These are phyloP conservation scores for Didymosphaeria variabile DNA, from an alignment of 2,329 filamentous ascomycete genomes.

Conservation along the genomic window DNA sequence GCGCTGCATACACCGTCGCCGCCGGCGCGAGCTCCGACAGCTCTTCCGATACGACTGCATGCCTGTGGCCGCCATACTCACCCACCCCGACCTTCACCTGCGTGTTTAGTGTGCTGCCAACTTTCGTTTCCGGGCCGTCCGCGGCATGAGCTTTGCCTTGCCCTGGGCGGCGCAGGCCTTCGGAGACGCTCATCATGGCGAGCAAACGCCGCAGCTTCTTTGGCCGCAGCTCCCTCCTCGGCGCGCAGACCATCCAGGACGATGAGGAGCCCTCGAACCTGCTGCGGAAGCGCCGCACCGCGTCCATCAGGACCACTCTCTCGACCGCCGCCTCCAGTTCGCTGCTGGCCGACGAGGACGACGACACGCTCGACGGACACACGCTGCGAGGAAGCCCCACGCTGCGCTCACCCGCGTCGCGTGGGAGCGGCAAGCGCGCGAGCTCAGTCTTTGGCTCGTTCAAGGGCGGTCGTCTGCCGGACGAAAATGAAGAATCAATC, in stretches of 20 bases:
- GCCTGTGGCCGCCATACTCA: background rate
- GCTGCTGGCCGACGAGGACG: slow-evolving; percentile 31
- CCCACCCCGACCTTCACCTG: slow-evolving; percentile 4
- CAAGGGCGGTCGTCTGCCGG: slow-evolving; percentile 60
- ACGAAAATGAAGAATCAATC: slow-evolving; percentile 62
- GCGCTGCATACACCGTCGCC: background rate
- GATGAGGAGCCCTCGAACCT: slow-evolving; percentile 48
- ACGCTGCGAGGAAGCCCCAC: slow-evolving; percentile 18
- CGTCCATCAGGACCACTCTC: slow-evolving; percentile 46
- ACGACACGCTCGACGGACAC: slow-evolving; percentile 24
- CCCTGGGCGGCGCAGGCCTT: slow-evolving; percentile 40
- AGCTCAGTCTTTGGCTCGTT: slow-evolving; percentile 68
- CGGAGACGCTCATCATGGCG: slow-evolving; percentile 41
- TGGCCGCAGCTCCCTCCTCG: slow-evolving; percentile 40
- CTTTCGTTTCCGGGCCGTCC: background rate
- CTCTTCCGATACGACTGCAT: background rate
- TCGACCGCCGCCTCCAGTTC: slow-evolving; percentile 36
- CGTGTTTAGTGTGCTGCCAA: background rate
- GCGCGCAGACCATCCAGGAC: slow-evolving; percentile 34
- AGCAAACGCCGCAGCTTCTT: slow-evolving; percentile 51
- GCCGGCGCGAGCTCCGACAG: background rate
- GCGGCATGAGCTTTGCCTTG: slow-evolving; percentile 28
- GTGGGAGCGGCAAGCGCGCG: slow-evolving; percentile 36
- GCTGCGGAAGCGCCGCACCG: slow-evolving; percentile 49
- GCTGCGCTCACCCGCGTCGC: slow-evolving; percentile 30